A percentile compares a stretch with the other conserved stretches of the same genome.
Conservation (phyloP, 257 asterid species). For the Nicotiana tabacum region DNA sequence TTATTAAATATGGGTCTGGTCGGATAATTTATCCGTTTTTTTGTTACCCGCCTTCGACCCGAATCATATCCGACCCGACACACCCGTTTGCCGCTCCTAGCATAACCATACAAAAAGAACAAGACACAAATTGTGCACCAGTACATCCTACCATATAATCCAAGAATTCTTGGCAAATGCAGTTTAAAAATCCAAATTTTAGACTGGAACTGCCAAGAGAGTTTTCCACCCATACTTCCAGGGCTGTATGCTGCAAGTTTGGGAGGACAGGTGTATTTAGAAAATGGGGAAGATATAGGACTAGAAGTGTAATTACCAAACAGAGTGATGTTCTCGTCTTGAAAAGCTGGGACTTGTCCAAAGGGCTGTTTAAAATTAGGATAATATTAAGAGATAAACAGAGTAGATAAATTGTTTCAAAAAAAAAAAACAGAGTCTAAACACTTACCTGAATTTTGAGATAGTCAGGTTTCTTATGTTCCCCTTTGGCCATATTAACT, state of each 20-base stretch:
- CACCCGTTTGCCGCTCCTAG: no score
- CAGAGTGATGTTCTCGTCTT: conserved; percentile 63
- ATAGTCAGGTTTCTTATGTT: conserved; percentile 71
- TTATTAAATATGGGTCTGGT: no score
- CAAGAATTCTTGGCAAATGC: background rate
- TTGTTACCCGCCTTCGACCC: no score
- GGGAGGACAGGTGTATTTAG: background rate
- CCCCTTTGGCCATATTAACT: conserved; percentile 66
- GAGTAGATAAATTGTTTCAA: background rate
- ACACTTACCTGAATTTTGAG: conserved; percentile 66
- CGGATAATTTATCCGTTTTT: no score
- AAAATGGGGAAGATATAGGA: background rate
- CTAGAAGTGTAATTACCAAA: conserved; percentile 38
- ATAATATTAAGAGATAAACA: background rate
- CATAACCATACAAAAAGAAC: background rate
- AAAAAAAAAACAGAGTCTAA: background rate
- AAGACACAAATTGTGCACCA: background rate
- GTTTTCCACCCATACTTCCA: background rate
- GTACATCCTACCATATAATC: background rate
- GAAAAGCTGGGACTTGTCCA: conserved; percentile 87
- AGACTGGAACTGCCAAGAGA: background rate
- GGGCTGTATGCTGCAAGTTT: background rate
- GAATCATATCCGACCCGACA: no score
- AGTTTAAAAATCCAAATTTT: background rate
- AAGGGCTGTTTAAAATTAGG: conserved; percentile 52